phyloP scores from a whole-genome alignment of 2,329 filamentous ascomycete species.

The Chaetomium olivaceum region DNA sequence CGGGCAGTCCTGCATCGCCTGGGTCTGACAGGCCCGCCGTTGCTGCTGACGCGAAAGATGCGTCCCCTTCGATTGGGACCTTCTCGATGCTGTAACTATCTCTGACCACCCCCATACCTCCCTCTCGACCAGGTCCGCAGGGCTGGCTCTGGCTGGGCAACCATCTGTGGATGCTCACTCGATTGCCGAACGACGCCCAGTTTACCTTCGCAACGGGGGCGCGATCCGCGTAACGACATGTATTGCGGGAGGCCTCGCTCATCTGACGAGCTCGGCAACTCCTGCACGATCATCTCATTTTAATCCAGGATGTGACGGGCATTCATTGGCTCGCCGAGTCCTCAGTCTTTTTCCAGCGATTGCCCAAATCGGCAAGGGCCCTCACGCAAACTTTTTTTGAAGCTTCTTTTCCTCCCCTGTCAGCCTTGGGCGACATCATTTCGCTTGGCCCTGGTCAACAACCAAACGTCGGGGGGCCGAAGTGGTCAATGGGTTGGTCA shows the following conservation, averaged over 20 bases:
- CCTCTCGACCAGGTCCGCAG: not conserved
- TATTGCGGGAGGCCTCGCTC: slow-evolving; percentile 16
- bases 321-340: slow-evolving; percentile 10
- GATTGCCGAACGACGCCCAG: not conserved
- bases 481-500: not conserved
- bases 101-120: not conserved
- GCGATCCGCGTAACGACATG: not conserved
- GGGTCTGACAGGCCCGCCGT: not conserved
- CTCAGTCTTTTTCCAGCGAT: slow-evolving; percentile 1
- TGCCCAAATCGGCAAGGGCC: slow-evolving; percentile 8
- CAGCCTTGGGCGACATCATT: slow-evolving; percentile 7
- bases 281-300: slow-evolving; percentile 21
- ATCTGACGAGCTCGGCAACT: slow-evolving; percentile 7
- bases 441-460: slow-evolving; percentile 12
- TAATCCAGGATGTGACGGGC: not conserved
- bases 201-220: not conserved
- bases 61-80: not conserved
- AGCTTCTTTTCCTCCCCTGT: slow-evolving; percentile 3
- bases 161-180: not conserved
- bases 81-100: not conserved
- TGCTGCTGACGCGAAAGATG: not conserved
- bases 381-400: not conserved
- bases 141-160: not conserved
- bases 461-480: not conserved
- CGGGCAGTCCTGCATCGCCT: slow-evolving; percentile 1